A percentile compares a stretch with the other conserved stretches of the same genome.
These are phyloP conservation scores for Fusarium sambucinum DNA, from an alignment of 2,329 filamentous ascomycete species.

Conservation along the genomic window DNA sequence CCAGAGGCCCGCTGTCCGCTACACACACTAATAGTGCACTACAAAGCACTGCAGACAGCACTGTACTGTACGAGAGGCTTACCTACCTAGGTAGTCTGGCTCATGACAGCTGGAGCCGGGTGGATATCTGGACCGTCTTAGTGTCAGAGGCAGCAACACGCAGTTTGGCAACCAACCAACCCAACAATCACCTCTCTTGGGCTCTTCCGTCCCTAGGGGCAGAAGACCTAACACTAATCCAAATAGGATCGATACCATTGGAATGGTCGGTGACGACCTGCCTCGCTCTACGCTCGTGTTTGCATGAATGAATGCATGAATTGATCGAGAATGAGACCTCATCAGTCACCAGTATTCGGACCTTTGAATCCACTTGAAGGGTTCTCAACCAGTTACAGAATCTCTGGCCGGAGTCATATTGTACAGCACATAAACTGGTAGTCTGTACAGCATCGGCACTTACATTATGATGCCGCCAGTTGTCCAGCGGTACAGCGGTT, in stretches of 20 bases:
- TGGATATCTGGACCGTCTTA: constrained; percentile 29
- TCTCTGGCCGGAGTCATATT: constrained; percentile 7
- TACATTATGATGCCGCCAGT: constrained; percentile 19
- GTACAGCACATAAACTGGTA: constrained; percentile 24
- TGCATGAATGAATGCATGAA: constrained; percentile 9
- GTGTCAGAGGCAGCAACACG: constrained; percentile 31
- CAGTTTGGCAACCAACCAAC: constrained; percentile 17
- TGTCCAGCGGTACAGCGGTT: constrained; percentile 29
- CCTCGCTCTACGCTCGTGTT: neutral
- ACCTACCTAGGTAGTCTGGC: constrained; percentile 33
- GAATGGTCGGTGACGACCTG: constrained; percentile 33
- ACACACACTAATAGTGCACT: constrained; percentile 9
- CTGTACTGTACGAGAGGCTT: constrained; percentile 34
- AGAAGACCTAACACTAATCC: constrained; percentile 42
- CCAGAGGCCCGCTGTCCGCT: constrained; percentile 30
- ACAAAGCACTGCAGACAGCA: constrained; percentile 17
- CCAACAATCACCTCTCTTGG: constrained; percentile 24
- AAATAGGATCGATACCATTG: constrained; percentile 20
- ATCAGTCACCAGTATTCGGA: constrained; percentile 22
- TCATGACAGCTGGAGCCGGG: constrained; percentile 43
- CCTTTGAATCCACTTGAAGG: constrained; percentile 28
- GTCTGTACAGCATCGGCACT: constrained; percentile 21
- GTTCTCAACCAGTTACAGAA: constrained; percentile 9
- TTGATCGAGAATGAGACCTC: constrained; percentile 7
- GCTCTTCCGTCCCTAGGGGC: constrained; percentile 5